These are phyloP conservation scores for Rugonectria rugulosa DNA, from an alignment of 2,329 filamentous ascomycete genomes.

Conservation along the genomic window DNA sequence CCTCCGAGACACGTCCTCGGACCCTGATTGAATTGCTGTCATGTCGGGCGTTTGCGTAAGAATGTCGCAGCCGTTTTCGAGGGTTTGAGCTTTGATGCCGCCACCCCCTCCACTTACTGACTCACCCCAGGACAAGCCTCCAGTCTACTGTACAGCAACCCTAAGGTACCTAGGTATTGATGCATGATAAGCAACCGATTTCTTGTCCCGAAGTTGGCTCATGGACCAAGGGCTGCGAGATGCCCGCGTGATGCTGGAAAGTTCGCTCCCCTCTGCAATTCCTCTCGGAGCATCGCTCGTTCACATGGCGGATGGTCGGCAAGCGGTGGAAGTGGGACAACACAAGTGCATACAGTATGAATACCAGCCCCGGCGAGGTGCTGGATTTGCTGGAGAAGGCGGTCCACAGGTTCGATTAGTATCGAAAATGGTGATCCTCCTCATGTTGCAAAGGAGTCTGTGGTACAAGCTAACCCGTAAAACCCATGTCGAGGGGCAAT, in stretches of 20 bases:
- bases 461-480: neutral
- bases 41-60: neutral
- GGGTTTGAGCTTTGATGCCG: constrained; percentile 3
- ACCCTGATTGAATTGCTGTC: neutral
- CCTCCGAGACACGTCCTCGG: neutral
- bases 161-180: too few relatives aligned
- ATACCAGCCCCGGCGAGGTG: too few relatives aligned
- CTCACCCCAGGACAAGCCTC: too few relatives aligned
- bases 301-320: too few relatives aligned
- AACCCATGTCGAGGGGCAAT: constrained; percentile 2
- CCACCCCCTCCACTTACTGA: constrained; percentile 4
- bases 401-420: constrained; percentile 1
- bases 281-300: constrained; percentile 12
- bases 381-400: neutral
- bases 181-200: too few relatives aligned
- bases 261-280: too few relatives aligned
- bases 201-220: too few relatives aligned
- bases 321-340: too few relatives aligned
- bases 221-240: too few relatives aligned
- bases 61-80: constrained; percentile 6
- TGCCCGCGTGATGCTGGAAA: constrained; percentile 2
- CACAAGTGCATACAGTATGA: too few relatives aligned
- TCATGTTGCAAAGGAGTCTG: neutral
- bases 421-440: neutral
- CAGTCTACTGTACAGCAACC: too few relatives aligned